Base-by-base conservation (phyloP, 805 yeast species). In the Candida railenensis region DNA sequence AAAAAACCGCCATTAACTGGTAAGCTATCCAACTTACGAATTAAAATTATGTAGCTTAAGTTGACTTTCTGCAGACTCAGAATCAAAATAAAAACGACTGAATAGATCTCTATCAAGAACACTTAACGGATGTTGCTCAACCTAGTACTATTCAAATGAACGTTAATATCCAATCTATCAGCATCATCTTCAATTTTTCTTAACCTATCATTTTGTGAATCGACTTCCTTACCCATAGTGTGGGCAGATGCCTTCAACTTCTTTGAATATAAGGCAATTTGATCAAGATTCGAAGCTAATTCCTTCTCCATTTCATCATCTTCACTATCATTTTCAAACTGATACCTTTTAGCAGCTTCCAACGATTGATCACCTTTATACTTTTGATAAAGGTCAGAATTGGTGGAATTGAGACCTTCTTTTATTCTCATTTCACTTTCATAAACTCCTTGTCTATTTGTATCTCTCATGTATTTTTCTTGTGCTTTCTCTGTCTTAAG, bases 221-320 rank as follows among this genome's bases (percentile, higher is more conserved):
- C 83, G 40, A 94, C 79, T 67, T 92, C 98, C 28, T 78, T 78
- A 44, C 89, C 82, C 60, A 89, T 82, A 3, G 87, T 73, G 47
- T 75, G 61, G 2, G 97, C 97, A 45, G 88, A 73, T 51, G 74
- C 78, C 61, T 82, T 85, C 66, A 92, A 77, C 49, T 90, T 81
- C 45, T 76, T 76, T 28, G 96, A 80, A 48, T 85, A 79, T 36
- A 75, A 76, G 11, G 80, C 77, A 42, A 94, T 86, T 62, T 85
- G 89, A 56, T 87, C 91, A 64, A 92, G 71, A 58, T 94, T 94
- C 52, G 78, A 69, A 45, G 90, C 91, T 54, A 90, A 81, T 65
- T 91, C 96, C 51, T 85, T 80, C 61, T 92, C 98, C 80, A 89
- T 80, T 54, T 84, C 94, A 57, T 90, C 96, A 65, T 94, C 98